Conservation (phyloP, 1,284 basidiomycete species). For the Tylopilus sp. region DNA sequence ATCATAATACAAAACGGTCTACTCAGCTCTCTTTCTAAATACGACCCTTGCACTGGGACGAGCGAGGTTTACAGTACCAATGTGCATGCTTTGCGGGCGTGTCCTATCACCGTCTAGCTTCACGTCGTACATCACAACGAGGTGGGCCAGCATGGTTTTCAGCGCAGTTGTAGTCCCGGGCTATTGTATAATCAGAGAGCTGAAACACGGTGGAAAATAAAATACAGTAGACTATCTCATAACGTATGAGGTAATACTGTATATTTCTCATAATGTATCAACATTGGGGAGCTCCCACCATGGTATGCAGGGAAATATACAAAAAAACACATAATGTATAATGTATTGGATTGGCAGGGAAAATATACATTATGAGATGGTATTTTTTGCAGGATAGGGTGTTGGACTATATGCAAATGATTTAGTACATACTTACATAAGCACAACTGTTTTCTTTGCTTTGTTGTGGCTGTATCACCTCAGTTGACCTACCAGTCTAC, state of each 20-base stretch:
- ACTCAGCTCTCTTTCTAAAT: constrained; percentile 10
- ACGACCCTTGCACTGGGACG: neutral
- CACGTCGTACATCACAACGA: constrained; percentile 3
- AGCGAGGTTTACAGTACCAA: neutral
- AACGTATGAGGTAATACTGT: neutral
- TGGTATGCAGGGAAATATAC: neutral
- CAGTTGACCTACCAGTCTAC: too few relatives aligned
- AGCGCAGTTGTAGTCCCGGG: constrained; percentile 11
- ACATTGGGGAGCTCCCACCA: neutral
- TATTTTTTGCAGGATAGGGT: too few relatives aligned
- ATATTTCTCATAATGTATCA: neutral
- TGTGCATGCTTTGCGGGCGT: neutral
- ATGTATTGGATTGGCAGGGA: too few relatives aligned
- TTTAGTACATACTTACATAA: too few relatives aligned
- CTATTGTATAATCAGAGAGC: neutral
- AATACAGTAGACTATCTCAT: neutral
- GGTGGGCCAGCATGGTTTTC: constrained; percentile 15
- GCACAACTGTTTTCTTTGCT: too few relatives aligned
- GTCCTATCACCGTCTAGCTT: neutral
- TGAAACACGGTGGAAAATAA: neutral
- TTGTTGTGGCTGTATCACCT: too few relatives aligned
- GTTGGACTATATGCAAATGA: too few relatives aligned
- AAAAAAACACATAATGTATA: too few relatives aligned
- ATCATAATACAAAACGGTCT: neutral
- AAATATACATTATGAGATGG: too few relatives aligned